These are phyloP conservation scores for Cetraspora pellucida DNA, from an alignment of 192 early-diverging fungal genomes.

Conservation along the genomic window DNA sequence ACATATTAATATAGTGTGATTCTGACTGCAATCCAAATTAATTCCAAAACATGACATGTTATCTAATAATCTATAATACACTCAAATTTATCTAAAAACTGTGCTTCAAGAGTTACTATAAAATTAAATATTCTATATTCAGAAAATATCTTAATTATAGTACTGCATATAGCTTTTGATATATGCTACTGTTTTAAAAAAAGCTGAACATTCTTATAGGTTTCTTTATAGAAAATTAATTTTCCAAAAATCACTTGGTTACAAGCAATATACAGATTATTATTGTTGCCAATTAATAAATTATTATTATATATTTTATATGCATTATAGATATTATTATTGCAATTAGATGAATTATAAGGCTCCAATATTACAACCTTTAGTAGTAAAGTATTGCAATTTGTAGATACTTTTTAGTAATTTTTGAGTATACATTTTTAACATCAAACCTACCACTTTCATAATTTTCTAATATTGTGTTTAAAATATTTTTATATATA, in stretches of 20 bases:
- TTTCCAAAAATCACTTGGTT: neutral
- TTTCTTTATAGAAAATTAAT: neutral
- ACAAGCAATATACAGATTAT: neutral
- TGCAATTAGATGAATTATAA: neutral
- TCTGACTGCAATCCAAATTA: slow-evolving; percentile 3
- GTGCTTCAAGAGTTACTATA: neutral
- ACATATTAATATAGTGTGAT: slow-evolving; percentile 1
- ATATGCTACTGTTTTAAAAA: neutral
- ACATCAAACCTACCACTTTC: neutral
- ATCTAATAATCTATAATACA: neutral
- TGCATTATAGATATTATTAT: neutral
- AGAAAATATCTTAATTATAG: neutral
- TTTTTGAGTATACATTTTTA: neutral
- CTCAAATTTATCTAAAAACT: slow-evolving; percentile 9
- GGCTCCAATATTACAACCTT: slow-evolving; percentile 6
- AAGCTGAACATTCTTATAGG: neutral
- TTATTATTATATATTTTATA: slow-evolving; percentile 16
- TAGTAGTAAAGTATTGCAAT: neutral
- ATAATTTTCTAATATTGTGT: slow-evolving; percentile 14
- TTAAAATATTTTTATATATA: slow-evolving; percentile 1
- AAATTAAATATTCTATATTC: neutral
- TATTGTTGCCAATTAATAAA: neutral
- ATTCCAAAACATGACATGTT: slow-evolving; percentile 10
- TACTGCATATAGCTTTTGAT: neutral
- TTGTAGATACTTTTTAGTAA: neutral